Evolutionary conservation across 73 alveolate genomes (phyloP), one percentile per base, ranked within the genome.

Genomic region (Effrenium voratum): DNA sequence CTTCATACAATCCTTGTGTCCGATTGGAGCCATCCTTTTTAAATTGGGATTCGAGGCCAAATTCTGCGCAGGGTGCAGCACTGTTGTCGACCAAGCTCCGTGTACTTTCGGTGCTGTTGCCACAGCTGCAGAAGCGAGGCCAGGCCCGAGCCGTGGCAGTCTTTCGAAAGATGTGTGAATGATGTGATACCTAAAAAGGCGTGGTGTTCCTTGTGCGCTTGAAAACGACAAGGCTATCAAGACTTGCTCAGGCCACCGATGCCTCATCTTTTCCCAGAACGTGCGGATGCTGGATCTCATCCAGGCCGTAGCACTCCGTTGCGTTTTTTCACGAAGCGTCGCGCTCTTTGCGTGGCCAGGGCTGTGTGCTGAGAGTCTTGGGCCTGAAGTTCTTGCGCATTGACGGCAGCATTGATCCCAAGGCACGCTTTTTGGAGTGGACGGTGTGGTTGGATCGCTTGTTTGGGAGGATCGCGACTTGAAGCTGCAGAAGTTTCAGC

Each of bases 341-440:
- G 0, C 45, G 79, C 59, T 55, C 16, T 40, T 5, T 46, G 43
- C 26, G 19, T 5, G n/a, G 30, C 55, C 49, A 90, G 94, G 99
- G 98, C 77, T 97, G 99, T 52, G 98, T 99, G 75, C 84, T 79
- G 76, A 79, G 98, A 90, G 88, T 94, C 55, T 49, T 72, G 94
- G 79, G 93, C 49, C 92, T 88, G 86, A 95, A 99, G 86, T 99
- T 91, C 98, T 80, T 99, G 68, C 99, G 99, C 76, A 99, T 99
- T 44, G 99, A 99, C 60, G 99, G 99, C 66, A 99, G 99, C 93
- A 93, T 99, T 50, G 99, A 77, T 26, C 55, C 98, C 59, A 99
- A 85, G 99, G 98, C 3, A 24, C 66, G 38, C 55, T 76, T 22
- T 26, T 15, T 49, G 24, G 44, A 43, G 49, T 0, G n/a, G 40